Base-by-base conservation (phyloP, 148 eudicot species). In the Fallopia convolvulus region DNA sequence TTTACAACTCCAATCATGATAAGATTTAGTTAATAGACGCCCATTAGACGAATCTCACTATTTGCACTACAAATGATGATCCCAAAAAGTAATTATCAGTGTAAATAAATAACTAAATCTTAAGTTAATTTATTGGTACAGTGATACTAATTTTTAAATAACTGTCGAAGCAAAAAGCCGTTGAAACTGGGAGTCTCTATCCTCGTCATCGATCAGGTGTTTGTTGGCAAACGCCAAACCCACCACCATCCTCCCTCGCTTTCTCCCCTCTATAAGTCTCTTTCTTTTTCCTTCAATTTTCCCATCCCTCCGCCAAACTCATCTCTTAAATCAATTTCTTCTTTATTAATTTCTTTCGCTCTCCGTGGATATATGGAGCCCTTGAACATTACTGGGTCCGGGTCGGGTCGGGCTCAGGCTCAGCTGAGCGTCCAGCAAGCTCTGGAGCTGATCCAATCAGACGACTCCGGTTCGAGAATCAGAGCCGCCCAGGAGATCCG, bases 401-500 rank as follows among this genome's bases (percentile, higher is more conserved):
- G 23, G 23, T 8, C 26, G 61, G 61, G 26, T 55, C 61, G 10
- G 47, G 7, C 81, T 47, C 85, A 83, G 47, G 7, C 81, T 47
- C 85, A 83, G 18, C 78, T 86, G 0, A 83, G 81, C 71, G 90
- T 85, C 47, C 52, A 80, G 20, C 87, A 86, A 52, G 84, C 85
- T 18, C 87, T 92, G 33, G 81, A 76, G 1, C 83, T 86, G 60
- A 85, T 95, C 76, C 82, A 87, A 82, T 89, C 97, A 5, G 81
- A 84, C 80, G 94, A 84, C 49, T 33, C 23, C 0, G 77, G 39
- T 49, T 80, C 77, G 2, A 85, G 71, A 72, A 79, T 95, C 75
- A 81, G 81, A 60, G 97, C 94, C 30, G 97, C 99, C 46, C 85
- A 82, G 26, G 94, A 95, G 83, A 95, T 95, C 84, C 83, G 99